phyloP scores from a whole-genome alignment of 2,329 filamentous ascomycete species.

The Hortaea sp. region DNA sequence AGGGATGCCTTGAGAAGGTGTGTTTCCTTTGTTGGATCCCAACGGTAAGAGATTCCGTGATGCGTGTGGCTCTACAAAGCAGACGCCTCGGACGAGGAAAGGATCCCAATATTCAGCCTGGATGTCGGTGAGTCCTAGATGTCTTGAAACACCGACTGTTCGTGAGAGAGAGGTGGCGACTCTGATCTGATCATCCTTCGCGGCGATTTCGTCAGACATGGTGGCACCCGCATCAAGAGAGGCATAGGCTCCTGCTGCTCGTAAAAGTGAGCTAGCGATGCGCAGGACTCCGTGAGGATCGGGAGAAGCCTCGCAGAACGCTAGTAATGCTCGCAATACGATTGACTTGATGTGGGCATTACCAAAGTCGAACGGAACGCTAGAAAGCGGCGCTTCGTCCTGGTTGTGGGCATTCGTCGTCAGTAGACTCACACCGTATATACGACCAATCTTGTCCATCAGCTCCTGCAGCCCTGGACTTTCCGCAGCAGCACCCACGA shows the following conservation, averaged over 20 bases:
- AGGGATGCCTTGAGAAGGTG: neutral
- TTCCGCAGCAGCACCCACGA: constrained; percentile 12
- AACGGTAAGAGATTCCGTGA: constrained; percentile 9
- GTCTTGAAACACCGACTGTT: constrained; percentile 66
- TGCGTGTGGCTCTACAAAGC: constrained; percentile 44
- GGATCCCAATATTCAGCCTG: constrained; percentile 94
- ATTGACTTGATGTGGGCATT: constrained; percentile 74
- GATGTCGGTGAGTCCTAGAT: constrained; percentile 59
- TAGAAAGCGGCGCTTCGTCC: neutral
- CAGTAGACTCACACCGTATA: constrained; percentile 17
- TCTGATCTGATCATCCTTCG: constrained; percentile 69
- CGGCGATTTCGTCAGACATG: neutral
- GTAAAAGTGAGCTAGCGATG: constrained; percentile 72
- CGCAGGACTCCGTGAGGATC: constrained; percentile 84
- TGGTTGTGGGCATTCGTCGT: neutral
- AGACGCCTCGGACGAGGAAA: constrained; percentile 72
- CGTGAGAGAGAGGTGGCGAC: constrained; percentile 79
- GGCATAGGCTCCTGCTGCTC: constrained; percentile 51
- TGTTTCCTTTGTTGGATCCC: neutral
- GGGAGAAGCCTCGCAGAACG: constrained; percentile 85
- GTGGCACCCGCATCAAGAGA: constrained; percentile 15
- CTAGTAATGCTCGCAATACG: constrained; percentile 79
- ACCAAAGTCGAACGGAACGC: constrained; percentile 50
- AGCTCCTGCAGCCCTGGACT: constrained; percentile 17
- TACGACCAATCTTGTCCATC: constrained; percentile 13